Percentiles rank a stretch among this genome's conserved stretches.
phyloP scores from a whole-genome alignment of 139 green algal species.

The Chlamydomonas schloesseri region DNA sequence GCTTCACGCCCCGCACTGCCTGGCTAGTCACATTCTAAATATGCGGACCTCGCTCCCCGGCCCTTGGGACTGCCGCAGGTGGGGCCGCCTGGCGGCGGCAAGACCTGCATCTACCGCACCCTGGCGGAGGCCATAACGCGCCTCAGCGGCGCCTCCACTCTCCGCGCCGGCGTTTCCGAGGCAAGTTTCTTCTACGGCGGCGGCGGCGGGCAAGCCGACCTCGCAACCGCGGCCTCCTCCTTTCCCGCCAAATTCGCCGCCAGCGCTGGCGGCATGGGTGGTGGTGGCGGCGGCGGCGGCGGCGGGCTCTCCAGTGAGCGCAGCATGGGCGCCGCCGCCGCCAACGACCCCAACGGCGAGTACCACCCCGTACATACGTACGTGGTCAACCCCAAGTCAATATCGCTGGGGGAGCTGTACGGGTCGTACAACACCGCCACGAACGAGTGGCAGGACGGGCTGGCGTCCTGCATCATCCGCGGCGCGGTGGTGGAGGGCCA shows the following conservation, averaged over 20 bases:
- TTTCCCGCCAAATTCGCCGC: no score
- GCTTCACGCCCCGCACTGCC: no score
- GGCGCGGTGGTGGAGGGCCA: conserved; percentile 60
- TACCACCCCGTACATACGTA: conserved; percentile 57
- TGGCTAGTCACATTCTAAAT: no score
- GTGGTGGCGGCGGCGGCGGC: not conserved
- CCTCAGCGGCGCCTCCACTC: conserved; percentile 33
- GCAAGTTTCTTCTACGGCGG: no score
- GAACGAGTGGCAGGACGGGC: conserved; percentile 87
- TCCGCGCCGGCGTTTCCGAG: not conserved
- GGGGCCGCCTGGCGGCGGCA: conserved; percentile 78
- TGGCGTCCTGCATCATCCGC: conserved; percentile 79
- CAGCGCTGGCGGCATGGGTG: no score
- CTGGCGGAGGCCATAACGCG: conserved; percentile 64
- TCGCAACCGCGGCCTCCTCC: not conserved
- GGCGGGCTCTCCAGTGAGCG: no score
- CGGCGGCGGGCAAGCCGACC: not conserved
- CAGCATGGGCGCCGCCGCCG: not conserved
- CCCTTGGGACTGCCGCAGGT: conserved; percentile 41
- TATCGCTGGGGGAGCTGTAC: conserved; percentile 89
- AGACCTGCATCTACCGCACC: conserved; percentile 73
- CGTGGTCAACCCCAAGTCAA: conserved; percentile 86
- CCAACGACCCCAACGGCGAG: not conserved
- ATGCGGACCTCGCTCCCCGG: no score
- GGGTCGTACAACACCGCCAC: conserved; percentile 84